Base-by-base conservation (phyloP, 768 basidiomycete species). In the Termitomyces sp. region DNA sequence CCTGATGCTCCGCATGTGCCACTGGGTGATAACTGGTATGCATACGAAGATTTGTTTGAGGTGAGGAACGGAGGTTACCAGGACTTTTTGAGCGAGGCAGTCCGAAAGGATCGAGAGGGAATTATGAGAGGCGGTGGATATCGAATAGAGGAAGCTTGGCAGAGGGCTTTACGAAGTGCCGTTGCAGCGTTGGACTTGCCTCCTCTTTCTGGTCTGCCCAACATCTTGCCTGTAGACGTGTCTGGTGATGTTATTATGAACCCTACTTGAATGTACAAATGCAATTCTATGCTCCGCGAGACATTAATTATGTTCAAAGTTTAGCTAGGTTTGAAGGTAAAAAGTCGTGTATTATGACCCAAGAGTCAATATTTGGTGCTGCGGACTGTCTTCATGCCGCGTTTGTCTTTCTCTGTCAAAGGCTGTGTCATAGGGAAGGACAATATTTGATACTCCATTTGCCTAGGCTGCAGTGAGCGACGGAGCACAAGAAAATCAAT, bases 91-190 rank as follows among this genome's bases (percentile, higher is more conserved):
- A 91, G 88, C 61, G 89, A 89, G 55, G 86, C 86, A 14, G 86
- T 92, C 19, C 74, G 88, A 62, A 80, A 81, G 63, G 90, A 92
- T 66, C 72, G 82, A 55, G 89, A 89, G 59, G 88, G 87, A 14
- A 84, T 87, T 61, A 89, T 88, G 86, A 76, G 86, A 42, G 91
- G 84, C 21, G 93, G 91, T 9, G 93, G 93, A 9, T 95, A 92
- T 67, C 77, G 73, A 59, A 76, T 91, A 4, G 84, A 89, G 59
- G 89, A 94, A 67, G 90, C 88, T 43, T 94, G 92, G 92, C 87
- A 88, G 63, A 77, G 92, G 54, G 91, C 90, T 12, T 67, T 95
- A 55, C 74, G 87, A 56, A 82, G 69, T 61, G 86, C 89, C 5
- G 85, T 94, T 23, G 84, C 85, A 37, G 89, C 82, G 1, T 67